Conservation (phyloP, 2,329 filamentous ascomycete genomes). For the Chrysoporthe austroafricana region DNA sequence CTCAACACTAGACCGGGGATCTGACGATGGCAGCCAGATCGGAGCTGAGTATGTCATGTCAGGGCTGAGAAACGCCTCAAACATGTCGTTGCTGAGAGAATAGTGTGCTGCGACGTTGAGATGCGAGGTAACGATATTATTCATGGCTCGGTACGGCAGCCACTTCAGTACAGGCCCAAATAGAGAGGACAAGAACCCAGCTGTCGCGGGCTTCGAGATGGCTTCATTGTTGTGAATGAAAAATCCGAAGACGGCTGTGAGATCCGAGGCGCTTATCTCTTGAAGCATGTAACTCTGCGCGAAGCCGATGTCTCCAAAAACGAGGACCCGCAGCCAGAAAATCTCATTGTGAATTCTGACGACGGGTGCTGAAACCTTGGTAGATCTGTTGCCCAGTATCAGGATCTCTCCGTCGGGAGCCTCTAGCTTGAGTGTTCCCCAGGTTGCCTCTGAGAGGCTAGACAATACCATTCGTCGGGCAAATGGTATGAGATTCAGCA, state of each 20-base stretch:
- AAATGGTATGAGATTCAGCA: conserved; percentile 7
- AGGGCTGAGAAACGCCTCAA: conserved; percentile 25
- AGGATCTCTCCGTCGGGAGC: not conserved
- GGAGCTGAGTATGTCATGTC: conserved; percentile 30
- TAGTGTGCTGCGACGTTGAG: conserved; percentile 23
- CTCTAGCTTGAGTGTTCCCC: conserved; percentile 17
- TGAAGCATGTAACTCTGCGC: conserved; percentile 28
- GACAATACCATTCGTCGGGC: conserved; percentile 14
- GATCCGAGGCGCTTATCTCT: conserved; percentile 24
- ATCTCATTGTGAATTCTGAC: conserved; percentile 15
- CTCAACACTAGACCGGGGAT: conserved; percentile 17
- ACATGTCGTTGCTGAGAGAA: conserved; percentile 27
- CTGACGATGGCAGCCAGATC: conserved; percentile 23
- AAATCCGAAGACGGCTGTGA: conserved; percentile 24
- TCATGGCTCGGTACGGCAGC: conserved; percentile 1
- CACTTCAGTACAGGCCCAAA: not conserved
- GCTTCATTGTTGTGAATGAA: conserved; percentile 24
- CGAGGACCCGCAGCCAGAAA: conserved; percentile 27
- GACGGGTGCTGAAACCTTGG: not conserved
- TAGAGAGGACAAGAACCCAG: conserved; percentile 12
- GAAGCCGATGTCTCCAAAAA: conserved; percentile 25
- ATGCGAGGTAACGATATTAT: conserved; percentile 18
- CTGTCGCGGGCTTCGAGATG: conserved; percentile 6
- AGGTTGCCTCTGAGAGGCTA: conserved; percentile 6
- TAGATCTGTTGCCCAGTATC: conserved; percentile 1